Evolutionary conservation across 768 basidiomycete genomes (phyloP).

Genomic region (Suillus weaverae): DNA sequence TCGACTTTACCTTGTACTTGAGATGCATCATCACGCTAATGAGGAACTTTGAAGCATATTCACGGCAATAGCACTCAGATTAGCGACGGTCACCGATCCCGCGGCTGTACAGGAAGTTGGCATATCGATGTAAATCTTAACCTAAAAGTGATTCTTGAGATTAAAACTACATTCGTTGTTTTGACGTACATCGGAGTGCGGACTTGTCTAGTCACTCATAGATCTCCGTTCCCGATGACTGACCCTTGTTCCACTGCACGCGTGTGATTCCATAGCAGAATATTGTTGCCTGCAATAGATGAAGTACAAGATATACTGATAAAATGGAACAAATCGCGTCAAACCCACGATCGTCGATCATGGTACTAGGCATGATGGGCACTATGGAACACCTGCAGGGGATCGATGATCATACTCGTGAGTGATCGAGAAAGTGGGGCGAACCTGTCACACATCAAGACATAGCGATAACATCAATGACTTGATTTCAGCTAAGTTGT

Average conservation of each 20-base stretch:
- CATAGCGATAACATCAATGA: slow-evolving; percentile 35
- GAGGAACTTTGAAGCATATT: slow-evolving; percentile 39
- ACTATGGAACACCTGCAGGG: slow-evolving; percentile 37
- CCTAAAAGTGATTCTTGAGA: slow-evolving; percentile 18
- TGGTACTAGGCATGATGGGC: slow-evolving; percentile 55
- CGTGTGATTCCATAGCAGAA: not conserved
- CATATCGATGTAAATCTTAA: slow-evolving; percentile 45
- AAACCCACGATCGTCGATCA: slow-evolving; percentile 61
- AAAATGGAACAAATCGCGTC: slow-evolving; percentile 78
- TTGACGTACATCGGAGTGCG: slow-evolving; percentile 39
- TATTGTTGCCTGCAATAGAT: not conserved
- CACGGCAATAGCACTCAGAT: slow-evolving; percentile 34
- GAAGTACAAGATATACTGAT: slow-evolving; percentile 18
- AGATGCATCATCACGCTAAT: slow-evolving; percentile 44
- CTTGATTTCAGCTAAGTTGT: not conserved
- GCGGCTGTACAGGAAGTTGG: slow-evolving; percentile 43
- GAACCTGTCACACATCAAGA: slow-evolving; percentile 45
- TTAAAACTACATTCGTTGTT: slow-evolving; percentile 1
- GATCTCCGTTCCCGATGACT: slow-evolving; percentile 38
- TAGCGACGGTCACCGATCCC: slow-evolving; percentile 33
- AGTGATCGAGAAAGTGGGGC: not conserved
- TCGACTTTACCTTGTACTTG: slow-evolving; percentile 33
- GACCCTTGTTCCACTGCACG: not conserved
- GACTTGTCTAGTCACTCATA: slow-evolving; percentile 43
- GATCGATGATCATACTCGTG: slow-evolving; percentile 1